These are phyloP conservation scores for Teratosphaeria pseudoeucalypti DNA, from an alignment of 2,329 filamentous ascomycete genomes.

Conservation along the genomic window DNA sequence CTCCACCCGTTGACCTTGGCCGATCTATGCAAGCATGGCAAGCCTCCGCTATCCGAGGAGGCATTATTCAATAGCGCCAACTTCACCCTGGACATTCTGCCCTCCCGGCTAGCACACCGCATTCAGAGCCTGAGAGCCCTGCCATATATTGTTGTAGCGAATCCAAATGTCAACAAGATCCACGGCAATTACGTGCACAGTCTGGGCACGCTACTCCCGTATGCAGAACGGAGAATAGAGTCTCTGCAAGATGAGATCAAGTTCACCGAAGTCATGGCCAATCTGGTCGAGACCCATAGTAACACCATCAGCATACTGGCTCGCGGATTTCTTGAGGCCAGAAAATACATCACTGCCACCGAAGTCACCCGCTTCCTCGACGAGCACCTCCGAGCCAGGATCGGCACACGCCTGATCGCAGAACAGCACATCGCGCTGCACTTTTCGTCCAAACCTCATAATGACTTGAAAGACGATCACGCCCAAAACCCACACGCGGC, in stretches of 20 bases:
- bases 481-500: constrained; percentile 32
- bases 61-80: constrained; percentile 84
- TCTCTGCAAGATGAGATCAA: constrained; percentile 77
- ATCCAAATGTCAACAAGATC: constrained; percentile 85
- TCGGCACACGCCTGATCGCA: constrained; percentile 85
- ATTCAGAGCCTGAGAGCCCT: constrained; percentile 89
- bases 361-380: constrained; percentile 91
- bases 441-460: constrained; percentile 60
- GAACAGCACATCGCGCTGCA: constrained; percentile 96
- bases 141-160: constrained; percentile 96
- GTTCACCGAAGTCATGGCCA: constrained; percentile 86
- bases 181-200: constrained; percentile 96
- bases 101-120: constrained; percentile 82
- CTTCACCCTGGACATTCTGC: constrained; percentile 86
- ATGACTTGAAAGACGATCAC: constrained; percentile 40
- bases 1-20: constrained; percentile 74
- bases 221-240: constrained; percentile 60
- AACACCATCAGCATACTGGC: constrained; percentile 93
- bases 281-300: constrained; percentile 87
- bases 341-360: constrained; percentile 71
- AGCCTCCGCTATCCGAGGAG: constrained; percentile 69
- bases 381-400: constrained; percentile 83
- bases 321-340: constrained; percentile 82
- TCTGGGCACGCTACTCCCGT: constrained; percentile 79
- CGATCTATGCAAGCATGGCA: constrained; percentile 81